phyloP scores from a whole-genome alignment of 179 eudicot genomes.

The Actinidia arguta region DNA sequence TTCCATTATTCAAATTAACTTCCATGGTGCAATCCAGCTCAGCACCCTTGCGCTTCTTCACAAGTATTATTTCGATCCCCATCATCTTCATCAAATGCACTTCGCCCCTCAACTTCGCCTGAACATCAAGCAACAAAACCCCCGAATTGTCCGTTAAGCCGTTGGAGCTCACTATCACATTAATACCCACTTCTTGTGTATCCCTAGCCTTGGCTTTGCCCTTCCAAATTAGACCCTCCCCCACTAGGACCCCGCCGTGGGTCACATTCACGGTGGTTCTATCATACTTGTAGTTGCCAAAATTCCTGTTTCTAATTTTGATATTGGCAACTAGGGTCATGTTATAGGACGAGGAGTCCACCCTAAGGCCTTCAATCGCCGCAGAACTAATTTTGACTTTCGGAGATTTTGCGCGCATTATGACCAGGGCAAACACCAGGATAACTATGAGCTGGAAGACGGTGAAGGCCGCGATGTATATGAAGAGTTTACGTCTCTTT shows the following conservation, averaged over 20 bases:
- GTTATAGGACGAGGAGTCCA: conserved; percentile 14
- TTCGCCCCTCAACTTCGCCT: conserved; percentile 26
- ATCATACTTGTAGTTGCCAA: conserved; percentile 20
- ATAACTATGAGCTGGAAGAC: background rate
- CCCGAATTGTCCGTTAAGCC: conserved; percentile 23
- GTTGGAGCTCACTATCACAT: background rate
- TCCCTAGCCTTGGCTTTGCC: conserved; percentile 29
- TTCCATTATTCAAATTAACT: conserved; percentile 28
- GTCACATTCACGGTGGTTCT: conserved; percentile 16
- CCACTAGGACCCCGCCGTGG: conserved; percentile 30
- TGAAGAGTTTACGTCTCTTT: background rate
- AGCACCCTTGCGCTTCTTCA: conserved; percentile 24
- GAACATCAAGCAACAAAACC: conserved; percentile 22
- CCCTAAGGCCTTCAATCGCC: background rate
- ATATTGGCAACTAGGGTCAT: conserved; percentile 22
- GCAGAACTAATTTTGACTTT: conserved; percentile 18
- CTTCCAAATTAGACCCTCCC: conserved; percentile 23
- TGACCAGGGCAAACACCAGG: background rate
- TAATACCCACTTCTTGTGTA: conserved; percentile 20
- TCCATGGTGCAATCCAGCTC: conserved; percentile 35
- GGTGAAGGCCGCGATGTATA: background rate
- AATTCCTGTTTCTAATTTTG: conserved; percentile 32
- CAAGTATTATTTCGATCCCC: background rate
- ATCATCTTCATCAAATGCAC: conserved; percentile 23
- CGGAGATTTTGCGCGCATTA: conserved; percentile 15